Evolutionary conservation across 495 filamentous ascomycete genomes (phyloP).

Genomic region (Podospora comata): DNA sequence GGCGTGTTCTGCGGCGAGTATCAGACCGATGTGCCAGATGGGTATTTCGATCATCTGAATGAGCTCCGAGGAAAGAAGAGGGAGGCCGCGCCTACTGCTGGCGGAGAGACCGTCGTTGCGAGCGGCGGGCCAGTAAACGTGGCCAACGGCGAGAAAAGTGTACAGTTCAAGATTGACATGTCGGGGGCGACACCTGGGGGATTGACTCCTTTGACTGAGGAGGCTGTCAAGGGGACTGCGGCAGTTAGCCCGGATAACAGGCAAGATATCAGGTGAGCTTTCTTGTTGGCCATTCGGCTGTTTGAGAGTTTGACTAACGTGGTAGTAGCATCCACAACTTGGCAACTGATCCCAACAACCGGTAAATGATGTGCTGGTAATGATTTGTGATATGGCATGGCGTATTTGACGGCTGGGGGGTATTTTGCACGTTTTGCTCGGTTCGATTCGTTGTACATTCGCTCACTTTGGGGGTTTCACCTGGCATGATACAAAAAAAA

Average conservation of each 20-base stretch:
- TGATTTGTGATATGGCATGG: background rate
- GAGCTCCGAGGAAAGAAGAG: constrained; percentile 70
- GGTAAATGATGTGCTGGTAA: background rate
- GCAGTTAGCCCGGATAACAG: constrained; percentile 24
- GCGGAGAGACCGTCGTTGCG: constrained; percentile 6
- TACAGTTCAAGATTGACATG: background rate
- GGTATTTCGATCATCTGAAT: constrained; percentile 86
- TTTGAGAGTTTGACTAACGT: background rate
- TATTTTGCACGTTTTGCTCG: background rate
- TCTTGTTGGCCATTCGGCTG: background rate
- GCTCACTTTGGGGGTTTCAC: background rate
- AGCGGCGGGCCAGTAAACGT: constrained; percentile 29
- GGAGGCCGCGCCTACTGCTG: constrained; percentile 15
- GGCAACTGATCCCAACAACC: background rate
- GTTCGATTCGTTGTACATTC: background rate
- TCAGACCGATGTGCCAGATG: constrained; percentile 74
- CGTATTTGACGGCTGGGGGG: background rate
- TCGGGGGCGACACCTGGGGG: constrained; percentile 5
- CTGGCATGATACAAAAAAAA: background rate
- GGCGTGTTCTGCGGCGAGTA: constrained; percentile 95
- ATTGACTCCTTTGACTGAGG: background rate
- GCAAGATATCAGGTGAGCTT: constrained; percentile 33
- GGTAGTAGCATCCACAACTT: constrained; percentile 4
- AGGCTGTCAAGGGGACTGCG: constrained; percentile 3
- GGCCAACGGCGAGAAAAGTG: constrained; percentile 5